phyloP scores from a whole-genome alignment of 2,329 filamentous ascomycete genomes.

The Nemania sp. region DNA sequence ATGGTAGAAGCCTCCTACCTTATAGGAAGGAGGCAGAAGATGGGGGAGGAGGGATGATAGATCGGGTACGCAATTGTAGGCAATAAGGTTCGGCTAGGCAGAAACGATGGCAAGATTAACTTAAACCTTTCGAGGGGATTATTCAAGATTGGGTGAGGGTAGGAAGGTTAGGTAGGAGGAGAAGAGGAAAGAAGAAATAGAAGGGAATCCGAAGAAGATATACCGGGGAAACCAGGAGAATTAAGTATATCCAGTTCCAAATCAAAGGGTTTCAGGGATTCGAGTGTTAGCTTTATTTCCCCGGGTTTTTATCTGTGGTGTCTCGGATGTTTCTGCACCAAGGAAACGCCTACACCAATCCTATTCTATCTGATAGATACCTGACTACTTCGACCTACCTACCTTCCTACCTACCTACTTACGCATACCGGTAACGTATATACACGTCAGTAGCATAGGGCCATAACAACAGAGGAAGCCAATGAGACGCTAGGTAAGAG shows the following conservation, averaged over 20 bases:
- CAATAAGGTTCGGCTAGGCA: slow-evolving; percentile 2
- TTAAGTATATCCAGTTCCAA: neutral
- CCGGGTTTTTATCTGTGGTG: slow-evolving; percentile 6
- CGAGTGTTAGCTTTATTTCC: slow-evolving; percentile 4
- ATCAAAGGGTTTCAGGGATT: neutral
- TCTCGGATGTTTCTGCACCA: slow-evolving; percentile 3
- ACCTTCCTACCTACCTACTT: too few relatives aligned
- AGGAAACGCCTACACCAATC: neutral
- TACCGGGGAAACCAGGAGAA: slow-evolving; percentile 18
- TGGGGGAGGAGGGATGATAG: neutral
- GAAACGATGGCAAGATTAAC: slow-evolving; percentile 3
- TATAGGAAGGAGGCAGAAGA: neutral
- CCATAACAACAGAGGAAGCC: neutral
- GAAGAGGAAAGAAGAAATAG: neutral
- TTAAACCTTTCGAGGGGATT: slow-evolving; percentile 5
- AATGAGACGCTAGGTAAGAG: neutral
- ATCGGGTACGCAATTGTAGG: neutral
- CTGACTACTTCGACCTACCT: too few relatives aligned
- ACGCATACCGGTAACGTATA: too few relatives aligned
- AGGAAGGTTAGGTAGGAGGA: neutral
- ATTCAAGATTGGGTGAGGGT: neutral
- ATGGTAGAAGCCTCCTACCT: neutral
- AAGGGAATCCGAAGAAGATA: slow-evolving; percentile 17
- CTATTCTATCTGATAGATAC: neutral
- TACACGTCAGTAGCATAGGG: neutral